These are phyloP conservation scores for Ceratonia siliqua DNA, from an alignment of 306 rosid species.

Conservation along the genomic window DNA sequence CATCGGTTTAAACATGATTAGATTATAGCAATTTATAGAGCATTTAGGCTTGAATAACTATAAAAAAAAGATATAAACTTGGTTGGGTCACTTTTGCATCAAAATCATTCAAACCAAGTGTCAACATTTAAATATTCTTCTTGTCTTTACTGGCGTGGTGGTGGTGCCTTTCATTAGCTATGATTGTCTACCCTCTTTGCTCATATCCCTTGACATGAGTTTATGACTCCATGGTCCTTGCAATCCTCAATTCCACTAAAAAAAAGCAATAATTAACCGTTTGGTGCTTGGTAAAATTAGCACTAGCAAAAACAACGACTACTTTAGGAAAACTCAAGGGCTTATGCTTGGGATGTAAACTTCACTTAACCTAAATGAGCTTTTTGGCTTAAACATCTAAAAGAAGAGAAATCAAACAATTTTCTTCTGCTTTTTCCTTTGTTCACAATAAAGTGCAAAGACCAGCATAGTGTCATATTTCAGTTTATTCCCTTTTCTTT, in stretches of 20 bases:
- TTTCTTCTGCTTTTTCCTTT: neutral
- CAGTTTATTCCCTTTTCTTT: neutral
- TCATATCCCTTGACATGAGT: constrained; percentile 39
- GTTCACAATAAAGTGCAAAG: neutral
- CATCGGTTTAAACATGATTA: constrained; percentile 6
- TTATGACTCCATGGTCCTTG: constrained; percentile 44
- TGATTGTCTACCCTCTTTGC: constrained; percentile 38
- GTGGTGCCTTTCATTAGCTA: constrained; percentile 41
- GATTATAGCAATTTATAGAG: neutral
- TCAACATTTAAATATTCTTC: constrained; percentile 20
- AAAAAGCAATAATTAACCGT: constrained; percentile 18
- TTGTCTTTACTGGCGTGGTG: constrained; percentile 44
- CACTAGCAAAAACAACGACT: neutral
- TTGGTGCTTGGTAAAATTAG: constrained; percentile 9
- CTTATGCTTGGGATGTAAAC: neutral
- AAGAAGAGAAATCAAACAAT: neutral
- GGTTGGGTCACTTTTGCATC: constrained; percentile 27
- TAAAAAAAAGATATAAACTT: constrained; percentile 1
- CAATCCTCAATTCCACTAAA: constrained; percentile 25
- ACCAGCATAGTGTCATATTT: neutral
- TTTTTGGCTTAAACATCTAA: neutral
- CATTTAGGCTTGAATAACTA: constrained; percentile 28
- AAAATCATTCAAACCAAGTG: constrained; percentile 30
- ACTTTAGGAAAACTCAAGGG: neutral
- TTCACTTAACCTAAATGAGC: neutral